Conservation (phyloP, 495 filamentous ascomycete genomes). For the Chaetomium tenue region DNA sequence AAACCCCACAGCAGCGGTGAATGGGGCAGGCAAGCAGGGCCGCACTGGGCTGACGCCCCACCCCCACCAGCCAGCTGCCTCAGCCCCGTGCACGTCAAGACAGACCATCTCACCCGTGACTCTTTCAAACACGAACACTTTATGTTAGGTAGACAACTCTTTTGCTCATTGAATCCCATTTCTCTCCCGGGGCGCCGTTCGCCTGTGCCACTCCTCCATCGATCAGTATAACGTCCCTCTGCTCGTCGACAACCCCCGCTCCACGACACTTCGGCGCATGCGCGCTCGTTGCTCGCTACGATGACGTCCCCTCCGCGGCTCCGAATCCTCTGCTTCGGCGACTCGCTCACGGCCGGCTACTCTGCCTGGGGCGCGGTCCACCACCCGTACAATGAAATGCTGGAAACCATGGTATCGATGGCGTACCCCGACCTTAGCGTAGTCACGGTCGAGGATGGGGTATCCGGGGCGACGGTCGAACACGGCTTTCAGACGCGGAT, state of each 20-base stretch:
- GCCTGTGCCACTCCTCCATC: neutral
- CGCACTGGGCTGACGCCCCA: slow-evolving; percentile 4
- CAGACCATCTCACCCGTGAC: neutral
- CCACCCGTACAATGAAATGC: slow-evolving; percentile 52
- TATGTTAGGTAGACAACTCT: no score
- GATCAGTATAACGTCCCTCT: neutral
- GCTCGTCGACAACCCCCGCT: no score
- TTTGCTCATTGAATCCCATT: no score
- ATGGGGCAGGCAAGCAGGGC: no score
- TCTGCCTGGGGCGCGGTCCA: slow-evolving; percentile 43
- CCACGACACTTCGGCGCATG: neutral
- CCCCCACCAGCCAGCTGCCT: slow-evolving; percentile 19
- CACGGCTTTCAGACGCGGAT: slow-evolving; percentile 51
- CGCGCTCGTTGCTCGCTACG: slow-evolving; percentile 17
- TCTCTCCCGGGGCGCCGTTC: neutral
- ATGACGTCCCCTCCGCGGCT: slow-evolving; percentile 32
- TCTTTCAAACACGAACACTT: neutral
- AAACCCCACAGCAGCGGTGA: neutral
- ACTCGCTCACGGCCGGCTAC: slow-evolving; percentile 61
- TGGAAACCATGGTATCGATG: slow-evolving; percentile 42
- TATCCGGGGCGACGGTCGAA: slow-evolving; percentile 52
- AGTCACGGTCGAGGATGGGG: slow-evolving; percentile 43
- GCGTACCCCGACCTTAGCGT: slow-evolving; percentile 40
- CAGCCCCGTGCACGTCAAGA: slow-evolving; percentile 8
- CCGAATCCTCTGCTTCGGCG: slow-evolving; percentile 62